Percentiles rank a stretch among this genome's conserved stretches.
These are phyloP conservation scores for Pyrenula massariospora DNA, from an alignment of 495 filamentous ascomycete genomes.

Conservation along the genomic window DNA sequence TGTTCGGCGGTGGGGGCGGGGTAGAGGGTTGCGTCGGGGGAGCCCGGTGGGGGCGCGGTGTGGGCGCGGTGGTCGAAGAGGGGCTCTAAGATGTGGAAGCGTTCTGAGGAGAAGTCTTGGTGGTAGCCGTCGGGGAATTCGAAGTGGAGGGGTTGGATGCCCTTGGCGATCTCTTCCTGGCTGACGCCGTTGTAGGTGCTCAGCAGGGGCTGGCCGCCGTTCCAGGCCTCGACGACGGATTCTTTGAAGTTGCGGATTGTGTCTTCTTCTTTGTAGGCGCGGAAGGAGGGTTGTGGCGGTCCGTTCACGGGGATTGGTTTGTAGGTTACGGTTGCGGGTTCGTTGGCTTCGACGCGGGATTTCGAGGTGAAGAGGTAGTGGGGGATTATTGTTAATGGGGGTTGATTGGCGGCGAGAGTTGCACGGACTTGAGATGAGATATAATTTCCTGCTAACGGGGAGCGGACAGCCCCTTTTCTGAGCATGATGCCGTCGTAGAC, in stretches of 20 bases:
- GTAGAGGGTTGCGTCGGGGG: constrained; percentile 23
- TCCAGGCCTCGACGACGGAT: constrained; percentile 87
- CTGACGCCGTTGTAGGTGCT: constrained; percentile 43
- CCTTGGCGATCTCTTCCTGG: constrained; percentile 57
- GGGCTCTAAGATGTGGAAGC: constrained; percentile 73
- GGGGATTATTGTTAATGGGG: constrained; percentile 69
- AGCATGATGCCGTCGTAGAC: constrained; percentile 91
- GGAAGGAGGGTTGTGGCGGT: constrained; percentile 61
- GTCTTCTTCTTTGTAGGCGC: constrained; percentile 77
- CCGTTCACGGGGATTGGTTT: constrained; percentile 49
- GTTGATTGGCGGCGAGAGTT: constrained; percentile 56
- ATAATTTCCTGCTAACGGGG: constrained; percentile 77
- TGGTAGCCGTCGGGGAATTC: constrained; percentile 96
- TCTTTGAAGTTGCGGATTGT: constrained; percentile 95
- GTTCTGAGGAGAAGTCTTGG: constrained; percentile 79
- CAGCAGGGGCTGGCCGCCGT: constrained; percentile 59
- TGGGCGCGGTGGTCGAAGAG: constrained; percentile 76
- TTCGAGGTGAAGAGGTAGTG: constrained; percentile 82
- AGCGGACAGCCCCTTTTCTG: constrained; percentile 74
- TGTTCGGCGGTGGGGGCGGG: constrained; percentile 50
- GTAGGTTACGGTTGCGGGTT: constrained; percentile 60
- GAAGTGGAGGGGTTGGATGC: constrained; percentile 67
- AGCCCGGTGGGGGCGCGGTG: constrained; percentile 21
- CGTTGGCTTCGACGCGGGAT: constrained; percentile 76
- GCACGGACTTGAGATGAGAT: constrained; percentile 76